Base-by-base conservation (phyloP, 2,329 filamentous ascomycete genomes). In the Aureobasidium melanogenum region DNA sequence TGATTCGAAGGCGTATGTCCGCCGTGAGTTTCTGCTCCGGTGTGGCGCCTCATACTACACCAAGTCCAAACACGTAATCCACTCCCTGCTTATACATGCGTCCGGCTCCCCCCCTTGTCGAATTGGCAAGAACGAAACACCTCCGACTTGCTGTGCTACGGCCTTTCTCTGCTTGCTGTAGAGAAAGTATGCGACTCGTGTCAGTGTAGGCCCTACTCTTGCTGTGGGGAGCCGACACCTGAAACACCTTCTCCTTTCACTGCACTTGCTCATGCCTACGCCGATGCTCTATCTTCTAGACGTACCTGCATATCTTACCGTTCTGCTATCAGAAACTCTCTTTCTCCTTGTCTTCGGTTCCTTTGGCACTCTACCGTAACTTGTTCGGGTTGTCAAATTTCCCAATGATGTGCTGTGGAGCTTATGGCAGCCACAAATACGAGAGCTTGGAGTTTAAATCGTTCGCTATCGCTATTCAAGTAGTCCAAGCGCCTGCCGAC, bases 1-100 rank as follows among this genome's bases (percentile, higher is more conserved):
- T 46, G 41, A 22, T 36, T 24, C 12, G 28, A 19, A 46, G 54
- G 54, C 54, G 54, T 46, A 57, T 36, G 54, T 36, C 54, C 41
- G 41, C 15, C 54, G 54, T 41, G 54, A 57, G 17, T 46, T 57
- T 46, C 41, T 34, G 30, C 41, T 57, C 41, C 54, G 41, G 19
- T 19, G 41, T 57, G 54, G 54, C 54, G 54, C 41, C 15, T 57
- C 41, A 57, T 26, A 57, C 41, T 19, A 28, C 30, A 57, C 41
- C 39, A 24, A 46, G 30, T 34, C 19, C 30, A 46, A 30, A 46
- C 30, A 57, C 54, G 54, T 57, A 57, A 57, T 43, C 19, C 34
- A 46, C 54, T 36, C 54, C 54, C 54, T 57, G 41, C 54, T 57
- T 57, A 57, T 57, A 57, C 54, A 46, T 44, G 41, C 54, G 22